Evolutionary conservation across 2,329 filamentous ascomycete genomes (phyloP).

Genomic region (Monosporascus sp.): DNA sequence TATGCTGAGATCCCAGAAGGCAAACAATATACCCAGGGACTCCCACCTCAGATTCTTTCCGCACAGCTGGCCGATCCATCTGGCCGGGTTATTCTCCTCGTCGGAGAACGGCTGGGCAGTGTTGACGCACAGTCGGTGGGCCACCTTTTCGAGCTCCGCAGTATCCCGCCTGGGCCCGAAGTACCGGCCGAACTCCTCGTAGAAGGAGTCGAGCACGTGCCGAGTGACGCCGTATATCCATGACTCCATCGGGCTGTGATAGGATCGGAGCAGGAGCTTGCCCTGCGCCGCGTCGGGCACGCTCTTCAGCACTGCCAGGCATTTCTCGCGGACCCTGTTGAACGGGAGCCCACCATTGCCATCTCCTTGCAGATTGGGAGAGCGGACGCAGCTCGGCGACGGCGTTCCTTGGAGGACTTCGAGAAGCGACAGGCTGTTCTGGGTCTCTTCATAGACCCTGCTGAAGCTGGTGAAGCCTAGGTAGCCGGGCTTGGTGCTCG

Average conservation of each 20-base stretch:
- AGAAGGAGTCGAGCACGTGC: conserved; percentile 27
- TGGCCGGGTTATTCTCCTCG: conserved; percentile 25
- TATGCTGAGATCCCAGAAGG: conserved; percentile 16
- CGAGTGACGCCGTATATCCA: conserved; percentile 27
- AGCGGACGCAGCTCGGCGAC: background rate
- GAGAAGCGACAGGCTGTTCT: conserved; percentile 31
- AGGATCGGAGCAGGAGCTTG: conserved; percentile 13
- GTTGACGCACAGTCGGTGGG: conserved; percentile 30
- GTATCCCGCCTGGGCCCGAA: conserved; percentile 18
- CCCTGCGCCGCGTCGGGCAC: conserved; percentile 25
- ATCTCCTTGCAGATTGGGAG: conserved; percentile 1
- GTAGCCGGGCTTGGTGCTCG: conserved; percentile 27
- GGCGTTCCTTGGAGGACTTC: conserved; percentile 15
- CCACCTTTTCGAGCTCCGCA: conserved; percentile 30
- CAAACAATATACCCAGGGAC: conserved; percentile 33
- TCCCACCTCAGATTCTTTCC: conserved; percentile 38
- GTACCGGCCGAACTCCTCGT: conserved; percentile 24
- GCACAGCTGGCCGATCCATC: conserved; percentile 35
- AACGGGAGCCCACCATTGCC: conserved; percentile 7
- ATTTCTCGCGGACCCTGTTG: conserved; percentile 28
- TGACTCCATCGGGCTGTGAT: conserved; percentile 17
- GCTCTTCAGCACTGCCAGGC: conserved; percentile 30
- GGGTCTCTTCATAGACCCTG: conserved; percentile 36
- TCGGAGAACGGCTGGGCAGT: conserved; percentile 31
- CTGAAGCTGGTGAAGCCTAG: conserved; percentile 40